These are phyloP conservation scores for Blechomonas ayalai DNA, from an alignment of 208 protist species.

Conservation along the genomic window DNA sequence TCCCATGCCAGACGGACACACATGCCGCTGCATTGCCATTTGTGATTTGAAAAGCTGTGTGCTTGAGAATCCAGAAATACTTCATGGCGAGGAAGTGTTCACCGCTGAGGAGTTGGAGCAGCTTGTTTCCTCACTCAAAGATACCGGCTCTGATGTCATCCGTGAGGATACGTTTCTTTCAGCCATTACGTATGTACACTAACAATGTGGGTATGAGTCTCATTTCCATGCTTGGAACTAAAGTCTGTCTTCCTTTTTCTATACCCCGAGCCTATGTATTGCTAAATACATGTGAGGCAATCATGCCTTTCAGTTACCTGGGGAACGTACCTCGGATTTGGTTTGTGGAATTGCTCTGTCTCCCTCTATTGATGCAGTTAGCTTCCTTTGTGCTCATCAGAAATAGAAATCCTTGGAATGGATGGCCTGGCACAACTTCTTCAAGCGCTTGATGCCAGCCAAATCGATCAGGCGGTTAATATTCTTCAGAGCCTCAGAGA, in stretches of 20 bases:
- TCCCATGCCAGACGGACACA: neutral
- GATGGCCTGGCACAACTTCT: conserved; percentile 11
- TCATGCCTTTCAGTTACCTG: too few relatives aligned
- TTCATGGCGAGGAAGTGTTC: conserved; percentile 12
- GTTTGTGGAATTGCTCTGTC: too few relatives aligned
- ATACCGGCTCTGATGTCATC: conserved; percentile 10
- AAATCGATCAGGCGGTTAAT: conserved; percentile 17
- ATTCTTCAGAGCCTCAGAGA: conserved; percentile 10
- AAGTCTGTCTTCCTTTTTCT: too few relatives aligned
- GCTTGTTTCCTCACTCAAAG: conserved; percentile 19
- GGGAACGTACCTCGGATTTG: too few relatives aligned
- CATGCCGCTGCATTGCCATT: conserved; percentile 7
- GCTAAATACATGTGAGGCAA: too few relatives aligned
- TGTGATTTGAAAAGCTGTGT: conserved; percentile 5
- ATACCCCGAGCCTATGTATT: too few relatives aligned
- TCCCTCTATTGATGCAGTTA: too few relatives aligned
- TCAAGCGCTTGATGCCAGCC: conserved; percentile 4
- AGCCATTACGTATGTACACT: conserved; percentile 16
- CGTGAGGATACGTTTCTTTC: conserved; percentile 33
- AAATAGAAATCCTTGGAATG: too few relatives aligned
- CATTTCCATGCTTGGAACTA: too few relatives aligned
- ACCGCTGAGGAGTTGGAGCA: conserved; percentile 19
- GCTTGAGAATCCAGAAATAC: conserved; percentile 9
- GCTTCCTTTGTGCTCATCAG: too few relatives aligned
- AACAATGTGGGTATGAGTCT: too few relatives aligned